Base-by-base conservation (phyloP, 2,329 filamentous ascomycete genomes). In the Pleomassaria siparia region DNA sequence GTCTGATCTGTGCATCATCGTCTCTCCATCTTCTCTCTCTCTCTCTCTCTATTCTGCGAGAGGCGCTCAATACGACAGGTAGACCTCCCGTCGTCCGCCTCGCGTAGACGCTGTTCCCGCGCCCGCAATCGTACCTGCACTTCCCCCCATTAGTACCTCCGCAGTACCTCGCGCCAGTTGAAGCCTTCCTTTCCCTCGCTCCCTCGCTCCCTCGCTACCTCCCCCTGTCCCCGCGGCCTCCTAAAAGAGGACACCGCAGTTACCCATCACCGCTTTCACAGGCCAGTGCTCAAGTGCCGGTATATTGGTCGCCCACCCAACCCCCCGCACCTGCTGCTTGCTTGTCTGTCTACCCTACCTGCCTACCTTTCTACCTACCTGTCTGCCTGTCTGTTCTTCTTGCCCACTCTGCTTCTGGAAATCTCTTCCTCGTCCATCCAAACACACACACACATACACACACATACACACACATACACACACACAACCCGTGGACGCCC, bases 281-380 rank as follows among this genome's bases (percentile, higher is more conserved):
- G 58, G 43, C 48, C 53, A 50, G 47, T 47, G 47, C 53, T 50
- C 59, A 60, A 64, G 58, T 66, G 62, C 64, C 63, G 58, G 64
- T 69, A 69, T 67, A 69, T 67, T 69, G 65, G 64, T 62, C 59
- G 54, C 55, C 51, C 49, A n/a, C n/a, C n/a, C n/a, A n/a, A n/a
- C n/a, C 60, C 53, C 66, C 65, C 62, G 63, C 61, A 59, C 57
- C 58, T 60, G 55, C 56, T 54, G 60, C 56, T 54, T 61, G 53
- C 50, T 57, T 56, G 55, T 53, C 52, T 46, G 54, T 54, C 51
- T 49, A n/a, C n/a, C n/a, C n/a, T n/a, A n/a, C n/a, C 60, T 51
- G 65, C 65, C 62, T 62, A 60, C 58, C 57, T 58, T 60, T 55
- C 56, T 54, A 60, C 56, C 54, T 61, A 52, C 50, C 58, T 56